Base-by-base conservation (phyloP, 1,139 yeast species). In the Magnusiomyces clavatus region DNA sequence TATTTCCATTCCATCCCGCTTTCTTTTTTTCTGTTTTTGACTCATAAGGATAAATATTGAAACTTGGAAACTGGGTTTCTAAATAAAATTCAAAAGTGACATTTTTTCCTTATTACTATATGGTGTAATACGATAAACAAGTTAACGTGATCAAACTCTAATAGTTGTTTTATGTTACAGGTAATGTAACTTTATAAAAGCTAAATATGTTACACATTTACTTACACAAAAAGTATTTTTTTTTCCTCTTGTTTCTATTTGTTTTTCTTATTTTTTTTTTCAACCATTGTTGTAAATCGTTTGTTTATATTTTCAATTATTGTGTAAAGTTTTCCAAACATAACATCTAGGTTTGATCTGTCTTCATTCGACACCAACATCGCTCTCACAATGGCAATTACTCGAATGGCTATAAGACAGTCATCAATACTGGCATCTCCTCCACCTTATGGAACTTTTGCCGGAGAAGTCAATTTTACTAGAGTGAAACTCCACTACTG, bases 401-500 rank as follows among this genome's bases (percentile, higher is more conserved):
- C 48, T 36, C 40, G 48, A 31, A 45, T 45, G 48, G 16, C 48
- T 41, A 14, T 45, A 12, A 39, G 20, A 39, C 29, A 45, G n/a
- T 35, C 48, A 37, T 10, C 48, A 24, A 35, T 19, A 19, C 8
- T 24, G 20, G 42, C 42, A 2, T 13, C 42, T 13, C 35, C 47
- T n/a, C 54, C 56, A 14, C 43, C 50, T 17, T 53, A 53, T 34
- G 39, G 49, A 2, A 38, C 40, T 8, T 43, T 49, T 2, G 43
- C 56, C 2, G 48, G 62, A 5, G 60, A 61, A 8, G 60, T 66
- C 13, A 54, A 64, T 37, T 63, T 61, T 56, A 53, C 59, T 39
- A 59, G 72, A 36, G 67, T 66, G 51, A 62, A 60, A 19, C 61
- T 59, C 45, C 54, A 67, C 47, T 50, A 56, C 41, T 59, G 58